Evolutionary conservation across 192 early-diverging fungal species (phyloP).

Genomic region (Gonapodya prolifera): DNA sequence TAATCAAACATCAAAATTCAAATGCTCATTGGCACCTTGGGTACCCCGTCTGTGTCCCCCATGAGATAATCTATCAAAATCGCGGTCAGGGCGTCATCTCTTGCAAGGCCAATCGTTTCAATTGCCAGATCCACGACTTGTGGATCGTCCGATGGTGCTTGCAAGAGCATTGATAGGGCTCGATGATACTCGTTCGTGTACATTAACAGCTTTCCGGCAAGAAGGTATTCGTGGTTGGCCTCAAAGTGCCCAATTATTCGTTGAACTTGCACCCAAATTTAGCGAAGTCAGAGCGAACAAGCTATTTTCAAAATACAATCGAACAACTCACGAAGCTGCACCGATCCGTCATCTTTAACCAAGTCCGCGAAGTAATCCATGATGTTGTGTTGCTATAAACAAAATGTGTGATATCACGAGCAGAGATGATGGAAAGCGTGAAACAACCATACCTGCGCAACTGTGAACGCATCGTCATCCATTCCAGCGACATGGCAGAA

Average conservation of each 20-base stretch:
- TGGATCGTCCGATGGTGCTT: constrained; percentile 1
- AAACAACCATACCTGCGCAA: constrained; percentile 22
- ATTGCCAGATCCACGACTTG: constrained; percentile 32
- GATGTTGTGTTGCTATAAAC: constrained; percentile 28
- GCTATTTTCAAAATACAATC: neutral
- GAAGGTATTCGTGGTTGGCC: constrained; percentile 21
- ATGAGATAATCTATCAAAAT: constrained; percentile 43
- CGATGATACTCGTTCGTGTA: constrained; percentile 28
- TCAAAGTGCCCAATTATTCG: constrained; percentile 35
- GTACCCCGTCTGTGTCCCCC: constrained; percentile 41
- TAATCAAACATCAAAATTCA: neutral
- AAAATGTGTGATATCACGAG: neutral
- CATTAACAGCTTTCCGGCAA: constrained; percentile 31
- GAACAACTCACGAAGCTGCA: constrained; percentile 17
- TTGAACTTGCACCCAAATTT: constrained; percentile 12
- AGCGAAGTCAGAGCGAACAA: neutral
- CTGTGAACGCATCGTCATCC: constrained; percentile 38
- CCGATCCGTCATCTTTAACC: constrained; percentile 27
- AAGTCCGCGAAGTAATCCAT: constrained; percentile 39
- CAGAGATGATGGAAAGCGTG: neutral
- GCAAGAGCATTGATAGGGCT: constrained; percentile 30
- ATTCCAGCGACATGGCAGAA: constrained; percentile 42
- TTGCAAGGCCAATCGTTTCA: constrained; percentile 37
- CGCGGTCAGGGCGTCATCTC: constrained; percentile 35
- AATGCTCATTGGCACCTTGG: constrained; percentile 22